Base-by-base conservation (phyloP, 2,329 filamentous ascomycete species). In the Aspergillus sp. region DNA sequence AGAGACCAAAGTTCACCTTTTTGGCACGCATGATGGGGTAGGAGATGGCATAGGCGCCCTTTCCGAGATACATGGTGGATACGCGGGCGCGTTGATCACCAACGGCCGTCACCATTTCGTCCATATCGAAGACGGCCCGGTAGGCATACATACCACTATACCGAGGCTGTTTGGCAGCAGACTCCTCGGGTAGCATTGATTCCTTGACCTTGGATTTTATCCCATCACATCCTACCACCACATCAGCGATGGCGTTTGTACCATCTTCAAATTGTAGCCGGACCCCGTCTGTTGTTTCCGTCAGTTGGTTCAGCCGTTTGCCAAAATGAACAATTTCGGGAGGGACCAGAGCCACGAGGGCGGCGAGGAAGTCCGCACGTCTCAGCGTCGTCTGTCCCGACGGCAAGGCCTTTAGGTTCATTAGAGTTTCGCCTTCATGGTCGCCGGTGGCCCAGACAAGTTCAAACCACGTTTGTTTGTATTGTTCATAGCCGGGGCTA, bases 191-290 rank as follows among this genome's bases (percentile, higher is more conserved):
- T 1, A 75, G 48, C 30, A 78, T 59, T 5, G 63, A 69, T 51
- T 72, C 63, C 51, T 72, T 72, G 0, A 73, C 71, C 21, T 51
- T 62, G 0, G 72, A 75, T 28, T 68, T 65, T 17, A 78, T 75
- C 1, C 76, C 76, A 64, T 78, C 76, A 53, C 73, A 76, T 0
- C 76, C 76, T 51, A 78, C 59, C 9, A 77, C 73, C 0, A 72
- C 69, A 57, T 75, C 71, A 0, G 73, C 74, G 0, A 3, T 19
- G 0, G 67, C 72, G 2, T 57, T 28, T 1, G 63, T 70, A 10
- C 74, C 74, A 63, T 78, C 75, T 21, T 70, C 67, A 57, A 78
- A 78, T 2, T 28, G 28, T 53, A 75, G 48, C 5, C 56, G 9
- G 13, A 71, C 58, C 0, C 64, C 65, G 4, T 65, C 59, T 15